Conservation (phyloP, 371 early-diverging fungal species). For the Synchytrium microbalum region DNA sequence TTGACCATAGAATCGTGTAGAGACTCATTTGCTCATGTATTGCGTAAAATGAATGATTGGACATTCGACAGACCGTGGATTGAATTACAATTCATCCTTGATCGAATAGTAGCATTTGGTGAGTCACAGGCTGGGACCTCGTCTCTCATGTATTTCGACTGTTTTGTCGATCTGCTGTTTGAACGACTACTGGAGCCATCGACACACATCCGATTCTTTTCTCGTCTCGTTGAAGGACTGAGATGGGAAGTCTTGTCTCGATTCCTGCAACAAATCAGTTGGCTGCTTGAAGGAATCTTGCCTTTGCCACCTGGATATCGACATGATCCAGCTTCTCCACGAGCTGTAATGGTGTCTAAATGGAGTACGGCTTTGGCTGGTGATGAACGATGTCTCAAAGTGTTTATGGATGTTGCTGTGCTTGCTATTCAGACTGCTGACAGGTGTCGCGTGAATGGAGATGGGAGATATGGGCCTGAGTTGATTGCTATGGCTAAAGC, state of each 20-base stretch:
- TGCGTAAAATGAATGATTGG: neutral
- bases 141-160: neutral
- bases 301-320: neutral
- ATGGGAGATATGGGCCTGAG: neutral
- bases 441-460: neutral
- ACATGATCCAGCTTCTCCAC: neutral
- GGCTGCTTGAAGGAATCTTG: neutral
- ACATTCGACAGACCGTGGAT: neutral
- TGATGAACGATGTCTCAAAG: neutral
- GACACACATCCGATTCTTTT: neutral
- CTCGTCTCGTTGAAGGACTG: neutral
- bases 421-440: neutral
- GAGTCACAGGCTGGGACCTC: neutral
- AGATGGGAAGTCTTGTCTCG: neutral
- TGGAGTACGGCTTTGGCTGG: neutral
- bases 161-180: neutral
- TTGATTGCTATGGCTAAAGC: neutral
- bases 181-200: neutral
- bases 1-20: neutral
- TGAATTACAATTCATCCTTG: neutral
- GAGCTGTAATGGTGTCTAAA: neutral
- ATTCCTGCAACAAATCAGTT: neutral
- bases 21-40: neutral
- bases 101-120: neutral
- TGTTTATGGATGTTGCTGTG: neutral